Conservation (phyloP, 1,284 basidiomycete species). For the Caloboletus firmus region DNA sequence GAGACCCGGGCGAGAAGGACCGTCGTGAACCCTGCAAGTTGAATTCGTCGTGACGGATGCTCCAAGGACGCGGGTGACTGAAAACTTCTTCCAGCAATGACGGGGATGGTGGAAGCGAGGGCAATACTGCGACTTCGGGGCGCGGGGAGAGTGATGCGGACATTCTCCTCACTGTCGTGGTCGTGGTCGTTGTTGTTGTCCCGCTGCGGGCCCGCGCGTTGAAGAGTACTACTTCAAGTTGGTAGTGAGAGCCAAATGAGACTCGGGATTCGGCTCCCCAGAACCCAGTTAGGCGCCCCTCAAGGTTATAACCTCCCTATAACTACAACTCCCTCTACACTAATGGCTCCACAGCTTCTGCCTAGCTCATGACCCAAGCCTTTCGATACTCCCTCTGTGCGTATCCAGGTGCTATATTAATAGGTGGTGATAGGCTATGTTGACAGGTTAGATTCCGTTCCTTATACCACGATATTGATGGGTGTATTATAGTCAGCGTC, state of each 20-base stretch:
- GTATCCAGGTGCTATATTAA: background rate
- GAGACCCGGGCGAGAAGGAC: conserved; percentile 16
- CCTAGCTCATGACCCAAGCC: background rate
- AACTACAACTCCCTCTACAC: background rate
- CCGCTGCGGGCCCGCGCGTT: background rate
- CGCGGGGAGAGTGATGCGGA: conserved; percentile 17
- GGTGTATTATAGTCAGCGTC: background rate
- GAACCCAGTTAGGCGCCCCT: conserved; percentile 9
- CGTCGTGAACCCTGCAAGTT: conserved; percentile 12
- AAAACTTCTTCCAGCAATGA: conserved; percentile 47
- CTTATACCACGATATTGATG: background rate
- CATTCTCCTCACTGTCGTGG: conserved; percentile 22
- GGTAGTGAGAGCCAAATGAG: background rate
- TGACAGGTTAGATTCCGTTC: background rate
- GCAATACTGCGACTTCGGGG: conserved; percentile 23
- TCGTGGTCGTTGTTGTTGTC: conserved; percentile 4
- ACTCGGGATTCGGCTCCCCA: conserved; percentile 19
- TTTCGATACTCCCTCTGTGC: background rate
- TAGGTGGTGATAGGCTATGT: background rate
- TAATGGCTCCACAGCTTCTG: background rate
- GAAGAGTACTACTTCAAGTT: background rate
- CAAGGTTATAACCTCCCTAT: background rate
- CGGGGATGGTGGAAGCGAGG: conserved; percentile 43
- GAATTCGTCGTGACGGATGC: conserved; percentile 23
- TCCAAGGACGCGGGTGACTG: conserved; percentile 38